These are phyloP conservation scores for Plasmodium berghei DNA, from an alignment of 169 alveolate species.

Conservation along the genomic window DNA sequence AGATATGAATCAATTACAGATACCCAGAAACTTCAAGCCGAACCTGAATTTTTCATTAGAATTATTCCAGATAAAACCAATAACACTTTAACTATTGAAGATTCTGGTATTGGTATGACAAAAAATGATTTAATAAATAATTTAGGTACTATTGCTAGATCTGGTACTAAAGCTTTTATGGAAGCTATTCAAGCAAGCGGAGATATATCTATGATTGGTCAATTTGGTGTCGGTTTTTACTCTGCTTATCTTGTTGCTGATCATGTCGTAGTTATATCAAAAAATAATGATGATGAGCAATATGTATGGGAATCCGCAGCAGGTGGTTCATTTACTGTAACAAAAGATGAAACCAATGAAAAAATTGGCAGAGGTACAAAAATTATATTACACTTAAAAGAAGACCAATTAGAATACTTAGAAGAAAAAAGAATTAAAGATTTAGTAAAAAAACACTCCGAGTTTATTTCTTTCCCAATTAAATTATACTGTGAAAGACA, in stretches of 20 bases:
- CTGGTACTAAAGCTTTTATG: slow-evolving; percentile 99
- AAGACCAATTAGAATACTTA: slow-evolving; percentile 96
- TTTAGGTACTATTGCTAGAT: slow-evolving; percentile 99
- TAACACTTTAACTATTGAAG: slow-evolving; percentile 97
- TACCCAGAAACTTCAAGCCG: slow-evolving; percentile 93
- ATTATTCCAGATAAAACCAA: slow-evolving; percentile 97
- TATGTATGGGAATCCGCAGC: slow-evolving; percentile 99
- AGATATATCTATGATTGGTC: slow-evolving; percentile 99
- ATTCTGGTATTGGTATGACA: slow-evolving; percentile 99
- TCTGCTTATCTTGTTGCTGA: slow-evolving; percentile 99
- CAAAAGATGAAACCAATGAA: slow-evolving; percentile 92
- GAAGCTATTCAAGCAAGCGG: slow-evolving; percentile 98
- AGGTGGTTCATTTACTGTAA: slow-evolving; percentile 98
- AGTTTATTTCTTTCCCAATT: slow-evolving; percentile 99
- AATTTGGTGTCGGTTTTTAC: slow-evolving; percentile 99
- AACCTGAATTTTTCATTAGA: slow-evolving; percentile 95
- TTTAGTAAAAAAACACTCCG: slow-evolving; percentile 99
- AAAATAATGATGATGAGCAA: slow-evolving; percentile 97
- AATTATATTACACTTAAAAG: slow-evolving; percentile 96
- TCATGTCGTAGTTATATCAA: slow-evolving; percentile 97
- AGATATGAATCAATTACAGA: slow-evolving; percentile 98
- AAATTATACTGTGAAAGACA: slow-evolving; percentile 97
- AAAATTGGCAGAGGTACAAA: slow-evolving; percentile 96
- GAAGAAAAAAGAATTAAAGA: slow-evolving; percentile 99
- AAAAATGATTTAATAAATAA: slow-evolving; percentile 96